These are phyloP conservation scores for Pichia deserticola DNA, from an alignment of 805 yeast genomes.

Conservation along the genomic window DNA sequence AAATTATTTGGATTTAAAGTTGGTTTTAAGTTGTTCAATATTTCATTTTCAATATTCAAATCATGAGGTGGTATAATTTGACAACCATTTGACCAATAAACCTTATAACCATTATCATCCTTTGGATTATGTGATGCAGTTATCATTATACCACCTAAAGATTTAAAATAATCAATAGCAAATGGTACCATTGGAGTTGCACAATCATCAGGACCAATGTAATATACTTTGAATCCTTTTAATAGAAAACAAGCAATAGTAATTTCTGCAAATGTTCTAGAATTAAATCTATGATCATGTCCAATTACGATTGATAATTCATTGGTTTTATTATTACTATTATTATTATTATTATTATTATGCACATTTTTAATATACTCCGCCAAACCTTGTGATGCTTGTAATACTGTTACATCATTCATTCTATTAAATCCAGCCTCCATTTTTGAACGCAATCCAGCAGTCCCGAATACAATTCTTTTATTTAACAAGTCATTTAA, in stretches of 20 bases:
- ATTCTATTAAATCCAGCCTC: slow-evolving; percentile 84
- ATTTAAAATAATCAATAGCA: slow-evolving; percentile 53
- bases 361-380: slow-evolving; percentile 31
- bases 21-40: slow-evolving; percentile 55
- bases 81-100: slow-evolving; percentile 89
- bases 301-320: slow-evolving; percentile 59
- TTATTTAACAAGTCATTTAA: slow-evolving; percentile 44
- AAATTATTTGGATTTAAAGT: slow-evolving; percentile 35
- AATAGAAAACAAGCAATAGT: slow-evolving; percentile 67
- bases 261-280: slow-evolving; percentile 69
- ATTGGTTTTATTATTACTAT: too few species aligned
- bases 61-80: slow-evolving; percentile 95
- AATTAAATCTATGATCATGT: slow-evolving; percentile 84
- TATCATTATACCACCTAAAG: slow-evolving; percentile 85
- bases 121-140: slow-evolving; percentile 88
- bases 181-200: slow-evolving; percentile 95
- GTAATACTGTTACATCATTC: slow-evolving; percentile 84
- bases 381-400: slow-evolving; percentile 82
- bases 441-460: slow-evolving; percentile 84
- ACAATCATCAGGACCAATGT: slow-evolving; percentile 34
- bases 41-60: slow-evolving; percentile 55
- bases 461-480: slow-evolving; percentile 86
- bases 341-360: too few species aligned
- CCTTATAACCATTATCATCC: slow-evolving; percentile 88
- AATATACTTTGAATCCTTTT: slow-evolving; percentile 64